Evolutionary conservation across 495 filamentous ascomycete genomes (phyloP), one percentile per base, ranked within the genome.

Genomic region (Penicilliopsis zonata): DNA sequence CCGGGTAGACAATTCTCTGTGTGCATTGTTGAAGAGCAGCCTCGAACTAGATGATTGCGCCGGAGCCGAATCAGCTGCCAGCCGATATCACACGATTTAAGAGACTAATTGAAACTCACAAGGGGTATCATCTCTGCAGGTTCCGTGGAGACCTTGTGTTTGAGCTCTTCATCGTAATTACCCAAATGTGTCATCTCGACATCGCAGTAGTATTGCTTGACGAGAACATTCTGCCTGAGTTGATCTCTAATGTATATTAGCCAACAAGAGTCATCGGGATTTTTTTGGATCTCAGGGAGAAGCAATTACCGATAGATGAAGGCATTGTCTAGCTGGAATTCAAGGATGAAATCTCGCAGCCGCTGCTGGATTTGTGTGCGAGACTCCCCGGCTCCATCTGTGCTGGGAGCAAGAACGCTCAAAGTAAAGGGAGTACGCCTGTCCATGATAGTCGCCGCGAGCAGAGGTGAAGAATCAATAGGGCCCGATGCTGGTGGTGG

Each of bases 171-270:
- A 44, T 95, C 92, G 62, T 86, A 96, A 31, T 82, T 90, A 53
- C 94, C 94, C 23, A 99, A 63, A 53, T 99, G 92, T 21, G 82
- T 82, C 42, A 99, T 84, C 55, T 99, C 88, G 41, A 99, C 78
- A 55, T 99, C 90, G 61, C 90, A 95, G 60, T 79, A 93, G 57
- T 87, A 95, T 46, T 88, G 82, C 52, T 93, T 93, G 9, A 94
- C 74, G 0, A 99, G 70, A 18, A 86, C 87, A 62, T 99, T 96
- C 47, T 95, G 87, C 39, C 86, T 76, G 36, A 99, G 70, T 63
- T 94, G 90, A 47, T 99, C 92, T 64, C 92, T 93, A 43, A 18
- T 33, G 28, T 15, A 30, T 14, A 18, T 30, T n/a, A 30, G 28
- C 28, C 12, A 17, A 8, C 5, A 30, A 17, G 5, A 8, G 13